Evolutionary conservation across 495 filamentous ascomycete genomes (phyloP).

Genomic region (Neurospora discreta): DNA sequence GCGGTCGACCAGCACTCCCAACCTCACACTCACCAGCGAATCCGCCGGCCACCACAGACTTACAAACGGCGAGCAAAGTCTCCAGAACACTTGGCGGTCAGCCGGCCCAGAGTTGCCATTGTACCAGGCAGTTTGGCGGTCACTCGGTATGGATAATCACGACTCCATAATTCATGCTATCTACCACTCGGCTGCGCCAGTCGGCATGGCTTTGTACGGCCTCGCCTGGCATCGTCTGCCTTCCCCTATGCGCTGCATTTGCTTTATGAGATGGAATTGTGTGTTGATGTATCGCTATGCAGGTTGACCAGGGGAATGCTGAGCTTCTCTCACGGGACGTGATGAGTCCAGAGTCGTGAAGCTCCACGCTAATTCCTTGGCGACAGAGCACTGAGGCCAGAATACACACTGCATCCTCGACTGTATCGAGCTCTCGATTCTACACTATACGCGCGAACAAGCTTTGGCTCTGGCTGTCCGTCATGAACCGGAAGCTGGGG

Average conservation of each 20-base stretch:
- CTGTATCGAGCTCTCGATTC: neutral
- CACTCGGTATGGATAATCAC: neutral
- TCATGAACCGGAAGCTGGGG: constrained; percentile 12
- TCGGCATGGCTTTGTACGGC: neutral
- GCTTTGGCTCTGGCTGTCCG: constrained; percentile 15
- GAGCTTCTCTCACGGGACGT: neutral
- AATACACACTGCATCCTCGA: neutral
- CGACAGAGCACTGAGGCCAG: neutral
- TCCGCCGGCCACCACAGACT: neutral
- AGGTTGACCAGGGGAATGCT: neutral
- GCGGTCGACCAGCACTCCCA: neutral
- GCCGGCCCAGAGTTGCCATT: neutral
- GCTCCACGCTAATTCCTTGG: neutral
- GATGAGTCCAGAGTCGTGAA: neutral
- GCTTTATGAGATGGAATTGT: neutral
- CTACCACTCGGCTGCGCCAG: neutral
- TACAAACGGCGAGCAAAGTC: neutral
- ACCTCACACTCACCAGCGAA: neutral
- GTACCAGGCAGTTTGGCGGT: neutral
- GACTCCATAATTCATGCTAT: neutral
- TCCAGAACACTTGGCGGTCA: neutral
- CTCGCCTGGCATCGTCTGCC: neutral
- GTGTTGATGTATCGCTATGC: neutral
- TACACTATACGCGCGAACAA: constrained; percentile 12
- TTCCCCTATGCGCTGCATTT: neutral